A percentile compares a stretch with the other conserved stretches of the same genome.
phyloP scores from a whole-genome alignment of 1,284 basidiomycete species.

The Apiotrichum akiyoshidainum region DNA sequence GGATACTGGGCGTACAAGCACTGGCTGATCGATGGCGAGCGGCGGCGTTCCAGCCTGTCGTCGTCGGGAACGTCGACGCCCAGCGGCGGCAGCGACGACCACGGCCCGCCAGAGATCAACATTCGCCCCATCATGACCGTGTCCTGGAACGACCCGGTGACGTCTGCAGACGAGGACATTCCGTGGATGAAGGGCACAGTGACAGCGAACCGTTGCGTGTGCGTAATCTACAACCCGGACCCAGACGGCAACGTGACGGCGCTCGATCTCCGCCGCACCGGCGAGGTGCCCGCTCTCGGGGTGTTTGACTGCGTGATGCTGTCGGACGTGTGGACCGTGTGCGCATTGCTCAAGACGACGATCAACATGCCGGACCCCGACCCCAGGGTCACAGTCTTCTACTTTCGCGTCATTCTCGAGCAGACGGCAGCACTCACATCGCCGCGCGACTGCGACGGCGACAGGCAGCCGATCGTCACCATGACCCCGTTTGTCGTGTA shows the following conservation, averaged over 20 bases:
- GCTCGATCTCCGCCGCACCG: conserved; percentile 20
- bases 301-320: conserved; percentile 12
- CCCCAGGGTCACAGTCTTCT: conserved; percentile 32
- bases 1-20: background rate
- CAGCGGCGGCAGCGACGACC: conserved; percentile 1
- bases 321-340: conserved; percentile 33
- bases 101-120: background rate
- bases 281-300: conserved; percentile 11
- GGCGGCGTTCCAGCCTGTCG: background rate
- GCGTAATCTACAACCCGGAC: conserved; percentile 32
- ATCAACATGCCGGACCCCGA: conserved; percentile 23
- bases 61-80: background rate
- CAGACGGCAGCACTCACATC: conserved; percentile 34
- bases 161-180: conserved; percentile 8
- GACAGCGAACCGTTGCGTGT: conserved; percentile 20
- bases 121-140: conserved; percentile 20
- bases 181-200: conserved; percentile 29
- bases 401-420: conserved; percentile 27
- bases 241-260: conserved; percentile 22
- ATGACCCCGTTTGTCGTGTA: conserved; percentile 21
- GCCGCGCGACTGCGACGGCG: conserved; percentile 26
- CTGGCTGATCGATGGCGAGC: background rate
- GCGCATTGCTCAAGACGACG: conserved; percentile 27
- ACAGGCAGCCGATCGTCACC: conserved; percentile 10
- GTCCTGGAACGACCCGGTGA: conserved; percentile 12